Base-by-base conservation (phyloP, 2,329 filamentous ascomycete genomes). In the Sporothrix globosa region DNA sequence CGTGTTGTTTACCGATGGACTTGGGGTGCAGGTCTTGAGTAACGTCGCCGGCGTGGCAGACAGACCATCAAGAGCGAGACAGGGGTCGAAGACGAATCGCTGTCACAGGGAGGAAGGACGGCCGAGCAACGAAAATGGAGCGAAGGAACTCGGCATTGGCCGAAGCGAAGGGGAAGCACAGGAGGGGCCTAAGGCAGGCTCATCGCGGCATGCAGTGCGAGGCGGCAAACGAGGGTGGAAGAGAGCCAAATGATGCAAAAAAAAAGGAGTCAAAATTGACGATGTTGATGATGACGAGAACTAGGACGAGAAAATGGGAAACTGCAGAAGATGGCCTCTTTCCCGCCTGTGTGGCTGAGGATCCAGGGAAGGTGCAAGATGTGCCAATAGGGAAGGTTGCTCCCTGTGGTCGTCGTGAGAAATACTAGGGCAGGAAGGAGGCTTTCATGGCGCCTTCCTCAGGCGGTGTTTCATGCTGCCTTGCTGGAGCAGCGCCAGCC, bases 391-490 rank as follows among this genome's bases (percentile, higher is more conserved):
- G 54, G 67, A 58, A 68, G 54, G 67, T 24, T 60, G 53, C 41
- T 27, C 52, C 66, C 52, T 46, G 39, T 24, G 46, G 44, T 10
- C 30, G 56, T 27, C 34, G 58, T 46, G 58, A 63, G 58, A 34
- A 46, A 63, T 61, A 44, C 41, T 48, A 66, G 44, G 24, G 65
- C 19, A 34, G 52, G 52, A 56, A 54, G 30, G 66, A 56, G 13
- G 50, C 50, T 46, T 30, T 19, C 39, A 65, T 27, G 44, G 61
- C 63, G 19, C 63, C n/a, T 67, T 67, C 34, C 30, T 39, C 50
- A 68, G 66, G 66, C 30, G 34, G 66, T 11, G 67, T 68, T 68
- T 68, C 67, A 68, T 50, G 41, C 39, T 52, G 34, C 44, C 61
- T 66, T 50, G 65, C 48, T 67, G n/a, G 30, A 21, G n/a, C 50